Conservation (phyloP, 371 early-diverging fungal genomes). For the Batkoa obscura region DNA sequence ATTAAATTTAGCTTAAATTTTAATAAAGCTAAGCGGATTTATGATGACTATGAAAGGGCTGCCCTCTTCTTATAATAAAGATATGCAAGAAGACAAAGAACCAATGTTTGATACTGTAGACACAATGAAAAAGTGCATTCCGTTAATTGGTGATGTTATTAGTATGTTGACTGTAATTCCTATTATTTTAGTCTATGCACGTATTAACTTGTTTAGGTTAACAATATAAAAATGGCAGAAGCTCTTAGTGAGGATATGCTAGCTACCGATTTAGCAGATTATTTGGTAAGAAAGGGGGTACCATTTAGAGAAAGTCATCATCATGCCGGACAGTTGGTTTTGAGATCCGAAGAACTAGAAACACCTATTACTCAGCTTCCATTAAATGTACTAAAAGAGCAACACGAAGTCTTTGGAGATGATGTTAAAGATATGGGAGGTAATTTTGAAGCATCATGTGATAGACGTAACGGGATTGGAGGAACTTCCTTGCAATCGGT, state of each 20-base stretch:
- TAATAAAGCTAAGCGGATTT: conserved; percentile 61
- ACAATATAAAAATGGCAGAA: conserved; percentile 49
- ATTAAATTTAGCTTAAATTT: conserved; percentile 1
- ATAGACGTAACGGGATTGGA: conserved; percentile 68
- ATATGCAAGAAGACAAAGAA: conserved; percentile 96
- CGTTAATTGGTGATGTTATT: conserved; percentile 76
- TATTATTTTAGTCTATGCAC: not conserved
- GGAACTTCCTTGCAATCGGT: conserved; percentile 74
- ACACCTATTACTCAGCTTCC: conserved; percentile 43
- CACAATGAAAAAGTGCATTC: conserved; percentile 67
- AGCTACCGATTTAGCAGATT: conserved; percentile 95
- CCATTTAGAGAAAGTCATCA: conserved; percentile 98
- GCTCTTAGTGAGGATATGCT: conserved; percentile 80
- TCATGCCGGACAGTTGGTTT: conserved; percentile 88
- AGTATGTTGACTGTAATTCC: conserved; percentile 52
- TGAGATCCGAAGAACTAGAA: conserved; percentile 69
- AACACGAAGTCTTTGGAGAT: conserved; percentile 64
- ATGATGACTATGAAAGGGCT: conserved; percentile 94
- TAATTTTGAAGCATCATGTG: conserved; percentile 74
- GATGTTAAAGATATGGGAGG: conserved; percentile 55
- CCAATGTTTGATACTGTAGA: conserved; percentile 90
- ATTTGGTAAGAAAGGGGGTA: conserved; percentile 77
- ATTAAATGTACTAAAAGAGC: conserved; percentile 48
- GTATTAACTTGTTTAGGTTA: conserved; percentile 25
- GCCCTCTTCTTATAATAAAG: conserved; percentile 96